Base-by-base conservation (phyloP, 2,329 filamentous ascomycete species). In the Neurospora sp. region DNA sequence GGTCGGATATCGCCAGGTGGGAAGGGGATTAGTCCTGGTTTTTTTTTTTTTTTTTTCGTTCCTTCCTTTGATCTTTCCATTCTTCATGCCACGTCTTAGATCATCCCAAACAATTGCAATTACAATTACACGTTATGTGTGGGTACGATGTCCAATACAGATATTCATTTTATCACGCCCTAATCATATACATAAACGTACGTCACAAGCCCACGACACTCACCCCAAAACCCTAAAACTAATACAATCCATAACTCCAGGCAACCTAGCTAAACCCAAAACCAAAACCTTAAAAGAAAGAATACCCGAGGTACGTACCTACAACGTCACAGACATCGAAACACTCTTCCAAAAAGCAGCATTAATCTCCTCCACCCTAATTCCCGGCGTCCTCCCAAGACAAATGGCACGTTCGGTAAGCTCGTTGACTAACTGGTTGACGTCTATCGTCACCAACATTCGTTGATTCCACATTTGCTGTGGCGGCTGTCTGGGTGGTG, bases 351-450 rank as follows among this genome's bases (percentile, higher is more conserved):
- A 76, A 67, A 78, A 77, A 23, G 78, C 77, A 7, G 70, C 62
- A 40, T 79, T 76, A 17, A 80, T 75, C 52, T 79, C 77, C 15
- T 52, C 38, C 19, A 72, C 71, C 15, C 75, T 75, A 68, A 79
- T 76, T 0, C 78, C 79, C 2, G 79, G 78, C 3, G 77, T 72
- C 38, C 77, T 72, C 1, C 78, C 78, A 0, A 80, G 72, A 69
- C 79, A 80, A 0, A 74, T 75, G 1, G 70, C 75, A 1, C 75
- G 72, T 1, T 70, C 42, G 3, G 74, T 73, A n/a, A 80, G 68
- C 72, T 78, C 79, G 79, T 68, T n/a, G 17, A 23, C 2, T 8
- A 79, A 73, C n/a, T 68, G 58, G 0, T 75, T 73, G 8, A 79
- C 74, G 66, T 79, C 75, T 38, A 79, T 66, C 10, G 72, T 74